Base-by-base conservation (phyloP, 495 filamentous ascomycete species). In the Annulohypoxylon moriforme region DNA sequence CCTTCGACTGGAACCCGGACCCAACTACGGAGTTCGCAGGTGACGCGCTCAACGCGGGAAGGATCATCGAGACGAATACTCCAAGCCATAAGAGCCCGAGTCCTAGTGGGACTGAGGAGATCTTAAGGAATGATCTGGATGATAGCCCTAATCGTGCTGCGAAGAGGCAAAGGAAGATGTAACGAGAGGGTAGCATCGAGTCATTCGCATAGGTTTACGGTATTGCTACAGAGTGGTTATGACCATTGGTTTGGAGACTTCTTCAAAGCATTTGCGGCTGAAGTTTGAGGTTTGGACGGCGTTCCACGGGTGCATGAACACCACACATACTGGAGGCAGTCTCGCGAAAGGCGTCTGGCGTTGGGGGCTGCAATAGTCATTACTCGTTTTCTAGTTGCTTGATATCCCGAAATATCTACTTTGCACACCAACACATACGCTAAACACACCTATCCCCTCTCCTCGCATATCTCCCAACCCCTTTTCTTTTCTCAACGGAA, bases 91-190 rank as follows among this genome's bases (percentile, higher is more conserved):
- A 80, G 57, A 82, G 79, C 2, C 82, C 83, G 0, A 85, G 82
- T 56, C 78, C 81, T 24, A 78, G 80, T n/a, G 81, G 73, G 1
- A 84, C 83, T 1, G 84, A 85, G 71, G 84, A 85, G 73, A 82
- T 84, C 36, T 22, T 72, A 0, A 69, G 81, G 55, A 69, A 79
- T 22, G 82, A 82, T 31, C 11, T 74, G 13, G 75, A 72, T 16
- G 74, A 77, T 11, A 85, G 80, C 42, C 81, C 83, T 0, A 75
- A 75, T 60, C 74, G 81, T 44, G 80, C 75, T 46, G 18, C 73
- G 1, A 85, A 85, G 75, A 72, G 83, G 20, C 75, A 81, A 47
- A 71, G 83, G 33, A 79, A 75, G 71, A 66, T 66, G 22, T 79
- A 31, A 69, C 55, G 25, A 38, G 13, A 38, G 14, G 14, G 36